A percentile compares a stretch with the other conserved stretches of the same genome.
Evolutionary conservation across 2,329 filamentous ascomycete species (phyloP).

Genomic region (Pseudogymnoascus sp.): DNA sequence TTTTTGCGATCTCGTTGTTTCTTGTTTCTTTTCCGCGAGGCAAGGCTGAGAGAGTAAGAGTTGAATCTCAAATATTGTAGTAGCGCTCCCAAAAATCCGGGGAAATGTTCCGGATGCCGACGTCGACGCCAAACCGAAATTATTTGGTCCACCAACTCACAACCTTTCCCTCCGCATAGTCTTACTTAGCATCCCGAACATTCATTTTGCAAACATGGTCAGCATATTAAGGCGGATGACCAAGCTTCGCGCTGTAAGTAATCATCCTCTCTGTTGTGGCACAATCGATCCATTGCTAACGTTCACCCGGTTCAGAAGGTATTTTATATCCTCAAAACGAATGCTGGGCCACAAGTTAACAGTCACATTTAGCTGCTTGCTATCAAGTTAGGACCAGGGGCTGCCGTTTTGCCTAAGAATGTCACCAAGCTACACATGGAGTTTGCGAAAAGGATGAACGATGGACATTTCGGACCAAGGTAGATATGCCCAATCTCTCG

Average conservation of each 20-base stretch:
- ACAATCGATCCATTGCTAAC: slow-evolving; percentile 15
- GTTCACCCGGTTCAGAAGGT: slow-evolving; percentile 22
- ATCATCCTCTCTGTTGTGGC: slow-evolving; percentile 14
- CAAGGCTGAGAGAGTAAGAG: not conserved
- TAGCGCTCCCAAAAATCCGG: slow-evolving; percentile 2
- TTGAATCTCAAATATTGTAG: not conserved
- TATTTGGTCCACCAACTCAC: slow-evolving; percentile 1
- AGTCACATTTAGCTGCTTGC: slow-evolving; percentile 51
- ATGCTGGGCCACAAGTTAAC: slow-evolving; percentile 15
- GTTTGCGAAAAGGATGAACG: slow-evolving; percentile 53
- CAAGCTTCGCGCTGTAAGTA: slow-evolving; percentile 61
- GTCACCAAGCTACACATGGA: slow-evolving; percentile 68
- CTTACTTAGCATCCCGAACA: not conserved
- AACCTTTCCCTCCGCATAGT: not conserved
- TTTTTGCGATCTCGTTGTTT: not conserved
- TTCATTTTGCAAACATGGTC: slow-evolving; percentile 36
- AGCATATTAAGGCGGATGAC: slow-evolving; percentile 62
- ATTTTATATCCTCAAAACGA: slow-evolving; percentile 15
- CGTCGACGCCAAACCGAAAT: slow-evolving; percentile 3
- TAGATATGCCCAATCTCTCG: slow-evolving; percentile 31
- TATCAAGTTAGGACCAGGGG: slow-evolving; percentile 74
- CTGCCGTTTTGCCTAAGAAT: slow-evolving; percentile 68
- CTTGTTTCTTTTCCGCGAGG: not conserved
- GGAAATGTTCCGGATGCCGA: slow-evolving; percentile 3
- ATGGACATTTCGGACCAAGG: slow-evolving; percentile 67